Evolutionary conservation across 164 flowering plant genomes (phyloP).

Genomic region (Cinnamomum chago): DNA sequence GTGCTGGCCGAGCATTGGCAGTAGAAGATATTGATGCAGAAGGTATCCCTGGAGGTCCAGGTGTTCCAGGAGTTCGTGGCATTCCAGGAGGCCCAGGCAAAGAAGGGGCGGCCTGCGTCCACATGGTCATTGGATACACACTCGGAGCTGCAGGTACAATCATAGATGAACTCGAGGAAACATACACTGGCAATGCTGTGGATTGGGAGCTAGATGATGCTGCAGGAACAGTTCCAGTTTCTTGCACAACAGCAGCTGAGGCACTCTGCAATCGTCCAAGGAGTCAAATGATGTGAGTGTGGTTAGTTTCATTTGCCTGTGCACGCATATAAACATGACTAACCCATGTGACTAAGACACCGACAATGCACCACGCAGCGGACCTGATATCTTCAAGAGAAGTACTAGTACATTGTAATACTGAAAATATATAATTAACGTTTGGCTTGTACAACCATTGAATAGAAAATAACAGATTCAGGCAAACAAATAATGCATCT

Average conservation of each 20-base stretch:
- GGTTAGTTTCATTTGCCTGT: too few relatives aligned
- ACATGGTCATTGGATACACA: constrained; percentile 21
- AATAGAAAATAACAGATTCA: too few relatives aligned
- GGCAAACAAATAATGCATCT: too few relatives aligned
- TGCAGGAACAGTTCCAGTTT: constrained; percentile 20
- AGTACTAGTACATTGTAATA: too few relatives aligned
- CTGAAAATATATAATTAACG: too few relatives aligned
- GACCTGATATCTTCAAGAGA: too few relatives aligned
- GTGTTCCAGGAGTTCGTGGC: constrained; percentile 32
- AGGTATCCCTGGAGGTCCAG: constrained; percentile 55
- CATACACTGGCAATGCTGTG: constrained; percentile 26
- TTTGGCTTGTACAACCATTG: too few relatives aligned
- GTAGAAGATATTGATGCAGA: constrained; percentile 28
- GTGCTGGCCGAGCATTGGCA: constrained; percentile 18
- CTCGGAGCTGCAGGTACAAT: constrained; percentile 25
- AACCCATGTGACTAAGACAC: too few relatives aligned
- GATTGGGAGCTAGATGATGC: constrained; percentile 28
- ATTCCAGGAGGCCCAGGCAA: constrained; percentile 35
- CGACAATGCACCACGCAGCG: too few relatives aligned
- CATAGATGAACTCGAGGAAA: constrained; percentile 21
- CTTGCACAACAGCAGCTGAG: constrained; percentile 24
- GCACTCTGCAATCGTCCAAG: constrained; percentile 29
- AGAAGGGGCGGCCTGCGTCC: constrained; percentile 32
- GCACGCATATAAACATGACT: too few relatives aligned
- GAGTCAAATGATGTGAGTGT: constrained; percentile 1